Evolutionary conservation across 2,329 filamentous ascomycete species (phyloP).

Genomic region (Beauveria sp.): DNA sequence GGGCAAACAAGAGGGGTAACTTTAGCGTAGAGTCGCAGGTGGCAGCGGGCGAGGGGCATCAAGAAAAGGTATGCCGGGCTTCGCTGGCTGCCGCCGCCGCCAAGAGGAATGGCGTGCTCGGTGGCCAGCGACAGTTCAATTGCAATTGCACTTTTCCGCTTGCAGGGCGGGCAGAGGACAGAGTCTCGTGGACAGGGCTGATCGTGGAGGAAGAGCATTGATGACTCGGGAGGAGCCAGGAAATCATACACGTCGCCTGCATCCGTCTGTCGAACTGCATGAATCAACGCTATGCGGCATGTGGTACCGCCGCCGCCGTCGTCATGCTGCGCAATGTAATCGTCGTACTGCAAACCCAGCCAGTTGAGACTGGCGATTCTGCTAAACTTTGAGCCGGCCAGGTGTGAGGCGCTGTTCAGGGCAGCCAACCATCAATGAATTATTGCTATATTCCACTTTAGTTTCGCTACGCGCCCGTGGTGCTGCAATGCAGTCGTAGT

Average conservation of each 20-base stretch:
- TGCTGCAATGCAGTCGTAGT: not conserved
- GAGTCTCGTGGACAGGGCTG: conserved; percentile 2
- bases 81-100: not conserved
- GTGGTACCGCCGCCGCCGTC: not conserved
- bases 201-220: not conserved
- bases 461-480: not conserved
- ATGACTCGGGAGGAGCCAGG: not conserved
- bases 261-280: not conserved
- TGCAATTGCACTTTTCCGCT: not conserved
- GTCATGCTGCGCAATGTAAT: not conserved
- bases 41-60: not conserved
- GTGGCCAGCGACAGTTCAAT: not conserved
- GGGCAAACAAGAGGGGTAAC: not conserved
- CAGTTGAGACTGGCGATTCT: not conserved
- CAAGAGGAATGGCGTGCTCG: conserved; percentile 8
- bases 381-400: not conserved
- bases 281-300: not conserved
- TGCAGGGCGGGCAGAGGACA: not conserved
- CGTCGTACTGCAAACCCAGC: not conserved
- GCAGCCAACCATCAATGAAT: not conserved
- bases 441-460: not conserved
- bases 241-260: conserved; percentile 10
- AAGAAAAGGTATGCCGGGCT: not conserved
- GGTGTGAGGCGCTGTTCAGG: not conserved
- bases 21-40: not conserved